Conservation (phyloP, 1,139 yeast genomes). For the Lodderomyces jiufengensis region DNA sequence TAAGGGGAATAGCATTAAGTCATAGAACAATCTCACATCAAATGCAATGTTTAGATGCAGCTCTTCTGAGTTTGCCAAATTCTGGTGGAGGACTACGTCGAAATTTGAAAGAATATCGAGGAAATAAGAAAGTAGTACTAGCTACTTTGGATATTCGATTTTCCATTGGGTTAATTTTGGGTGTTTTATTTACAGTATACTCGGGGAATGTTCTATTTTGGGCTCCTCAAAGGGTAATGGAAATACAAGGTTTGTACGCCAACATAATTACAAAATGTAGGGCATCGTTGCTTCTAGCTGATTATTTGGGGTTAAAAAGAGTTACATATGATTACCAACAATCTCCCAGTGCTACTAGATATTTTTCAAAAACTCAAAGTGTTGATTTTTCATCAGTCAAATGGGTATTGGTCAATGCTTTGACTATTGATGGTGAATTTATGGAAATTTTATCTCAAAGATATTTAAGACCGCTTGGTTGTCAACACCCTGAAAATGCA, state of each 20-base stretch:
- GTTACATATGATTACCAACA: constrained; percentile 93
- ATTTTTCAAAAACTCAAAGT: constrained; percentile 69
- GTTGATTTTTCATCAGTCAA: constrained; percentile 78
- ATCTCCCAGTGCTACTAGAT: constrained; percentile 80
- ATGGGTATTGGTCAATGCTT: constrained; percentile 88
- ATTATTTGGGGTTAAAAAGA: constrained; percentile 85
- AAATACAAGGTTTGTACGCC: constrained; percentile 85
- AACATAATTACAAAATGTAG: constrained; percentile 66
- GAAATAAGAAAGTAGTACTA: constrained; percentile 41
- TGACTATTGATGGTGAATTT: constrained; percentile 93
- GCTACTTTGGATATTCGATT: constrained; percentile 84
- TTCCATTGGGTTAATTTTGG: constrained; percentile 82
- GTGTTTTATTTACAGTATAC: constrained; percentile 75
- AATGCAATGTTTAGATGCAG: constrained; percentile 69
- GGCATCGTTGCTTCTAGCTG: constrained; percentile 75
- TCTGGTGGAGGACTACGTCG: constrained; percentile 38
- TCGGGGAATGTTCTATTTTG: constrained; percentile 81
- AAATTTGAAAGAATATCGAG: constrained; percentile 24
- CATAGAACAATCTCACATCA: constrained; percentile 88
- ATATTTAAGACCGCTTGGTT: constrained; percentile 89
- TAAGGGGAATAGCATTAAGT: constrained; percentile 89
- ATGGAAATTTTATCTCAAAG: constrained; percentile 87
- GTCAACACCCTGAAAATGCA: constrained; percentile 69
- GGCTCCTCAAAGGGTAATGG: constrained; percentile 74
- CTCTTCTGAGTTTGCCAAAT: constrained; percentile 63